phyloP scores from a whole-genome alignment of 1,284 basidiomycete genomes.

The Tylopilus orsonianus region DNA sequence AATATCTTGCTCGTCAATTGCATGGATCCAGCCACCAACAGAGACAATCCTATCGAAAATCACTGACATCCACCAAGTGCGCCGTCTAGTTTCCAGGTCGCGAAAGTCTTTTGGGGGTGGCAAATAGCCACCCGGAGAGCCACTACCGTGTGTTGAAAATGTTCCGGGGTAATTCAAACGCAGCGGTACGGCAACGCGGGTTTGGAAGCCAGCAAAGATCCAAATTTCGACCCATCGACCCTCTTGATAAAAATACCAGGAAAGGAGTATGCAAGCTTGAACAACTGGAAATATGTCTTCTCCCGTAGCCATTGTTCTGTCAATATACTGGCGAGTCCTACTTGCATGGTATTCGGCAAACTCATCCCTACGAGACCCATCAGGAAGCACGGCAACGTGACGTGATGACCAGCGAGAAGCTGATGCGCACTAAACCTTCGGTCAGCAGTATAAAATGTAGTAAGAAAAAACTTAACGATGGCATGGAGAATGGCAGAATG shows the following conservation, averaged over 20 bases:
- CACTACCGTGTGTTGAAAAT: conserved; percentile 63
- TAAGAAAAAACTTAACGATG: conserved; percentile 47
- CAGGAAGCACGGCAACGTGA: conserved; percentile 60
- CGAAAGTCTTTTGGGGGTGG: conserved; percentile 70
- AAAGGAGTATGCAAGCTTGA: conserved; percentile 80
- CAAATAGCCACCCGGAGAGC: conserved; percentile 73
- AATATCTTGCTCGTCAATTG: conserved; percentile 75
- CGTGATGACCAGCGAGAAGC: conserved; percentile 79
- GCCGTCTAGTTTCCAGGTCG: conserved; percentile 71
- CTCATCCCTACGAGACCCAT: conserved; percentile 71
- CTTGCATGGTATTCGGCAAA: conserved; percentile 84
- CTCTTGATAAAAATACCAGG: conserved; percentile 86
- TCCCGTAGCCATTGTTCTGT: conserved; percentile 81
- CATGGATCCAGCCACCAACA: conserved; percentile 86
- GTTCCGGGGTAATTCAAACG: conserved; percentile 81
- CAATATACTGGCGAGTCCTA: conserved; percentile 81
- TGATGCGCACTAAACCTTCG: conserved; percentile 69
- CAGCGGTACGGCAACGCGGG: conserved; percentile 79
- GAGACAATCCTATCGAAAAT: conserved; percentile 82
- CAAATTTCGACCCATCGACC: conserved; percentile 88
- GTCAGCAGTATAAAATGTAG: conserved; percentile 14
- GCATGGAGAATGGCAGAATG: conserved; percentile 82
- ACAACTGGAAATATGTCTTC: conserved; percentile 81
- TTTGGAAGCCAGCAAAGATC: conserved; percentile 84
- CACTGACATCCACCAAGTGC: conserved; percentile 87